Evolutionary conservation across 202 grass and related monocot genomes (phyloP).

Genomic region (Carex sylvatica): DNA sequence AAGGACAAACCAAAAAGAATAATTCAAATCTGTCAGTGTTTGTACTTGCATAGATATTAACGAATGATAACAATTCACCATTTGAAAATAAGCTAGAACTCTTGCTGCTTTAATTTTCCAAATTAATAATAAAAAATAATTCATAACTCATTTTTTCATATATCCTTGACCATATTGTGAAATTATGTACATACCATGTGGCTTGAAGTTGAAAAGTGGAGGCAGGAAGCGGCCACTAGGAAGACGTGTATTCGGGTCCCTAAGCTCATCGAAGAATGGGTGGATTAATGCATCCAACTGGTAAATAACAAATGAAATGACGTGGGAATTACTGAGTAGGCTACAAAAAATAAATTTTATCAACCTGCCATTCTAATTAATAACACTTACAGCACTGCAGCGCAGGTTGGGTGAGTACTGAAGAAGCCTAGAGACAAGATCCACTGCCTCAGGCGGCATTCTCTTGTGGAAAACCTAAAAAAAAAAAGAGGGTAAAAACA

Average conservation of each 20-base stretch:
- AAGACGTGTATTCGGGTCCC: conserved; percentile 72
- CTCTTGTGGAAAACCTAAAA: conserved; percentile 83
- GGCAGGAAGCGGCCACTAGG: conserved; percentile 81
- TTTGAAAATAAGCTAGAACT: background rate
- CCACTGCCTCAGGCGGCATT: conserved; percentile 87
- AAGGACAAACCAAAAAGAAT: background rate
- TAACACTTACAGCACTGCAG: conserved; percentile 79
- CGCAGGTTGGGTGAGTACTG: conserved; percentile 88
- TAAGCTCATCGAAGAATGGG: conserved; percentile 94
- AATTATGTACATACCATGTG: conserved; percentile 52
- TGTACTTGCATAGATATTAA: background rate
- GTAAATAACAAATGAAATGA: conserved; percentile 20
- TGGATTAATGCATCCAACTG: conserved; percentile 88
- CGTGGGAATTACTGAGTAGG: background rate
- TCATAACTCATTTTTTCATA: background rate
- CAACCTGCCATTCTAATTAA: background rate
- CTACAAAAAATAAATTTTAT: background rate
- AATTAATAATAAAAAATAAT: background rate
- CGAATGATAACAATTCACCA: background rate
- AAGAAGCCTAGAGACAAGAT: conserved; percentile 93
- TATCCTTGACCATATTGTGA: background rate
- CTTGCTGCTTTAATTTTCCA: background rate
- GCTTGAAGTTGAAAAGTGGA: conserved; percentile 92
- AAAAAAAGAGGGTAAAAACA: background rate
- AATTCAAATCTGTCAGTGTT: conserved; percentile 14